These are phyloP conservation scores for Bacterosira constricta DNA, from an alignment of 108 stramenopile species.

Conservation along the genomic window DNA sequence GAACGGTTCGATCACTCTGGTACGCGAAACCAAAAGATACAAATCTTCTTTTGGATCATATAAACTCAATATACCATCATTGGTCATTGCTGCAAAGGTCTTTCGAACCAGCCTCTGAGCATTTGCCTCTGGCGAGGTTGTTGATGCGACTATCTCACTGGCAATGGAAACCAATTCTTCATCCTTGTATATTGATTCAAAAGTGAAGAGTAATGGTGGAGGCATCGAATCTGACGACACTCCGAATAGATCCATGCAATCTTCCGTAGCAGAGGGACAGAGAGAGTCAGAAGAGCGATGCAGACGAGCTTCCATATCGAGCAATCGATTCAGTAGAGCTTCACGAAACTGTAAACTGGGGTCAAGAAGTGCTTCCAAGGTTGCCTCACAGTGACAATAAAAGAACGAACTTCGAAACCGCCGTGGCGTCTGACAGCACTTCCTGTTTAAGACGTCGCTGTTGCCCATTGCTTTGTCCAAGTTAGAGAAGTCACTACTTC, in stretches of 20 bases:
- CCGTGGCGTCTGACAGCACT: conserved; percentile 51
- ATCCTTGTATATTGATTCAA: conserved; percentile 53
- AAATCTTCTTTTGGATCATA: conserved; percentile 54
- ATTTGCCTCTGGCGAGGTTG: conserved; percentile 30
- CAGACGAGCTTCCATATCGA: conserved; percentile 51
- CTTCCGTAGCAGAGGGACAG: conserved; percentile 25
- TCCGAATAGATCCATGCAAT: conserved; percentile 40
- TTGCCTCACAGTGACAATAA: conserved; percentile 82
- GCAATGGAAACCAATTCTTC: conserved; percentile 28
- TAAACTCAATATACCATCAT: conserved; percentile 68
- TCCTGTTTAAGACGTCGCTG: conserved; percentile 15
- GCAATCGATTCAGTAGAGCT: conserved; percentile 57
- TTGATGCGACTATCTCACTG: conserved; percentile 22
- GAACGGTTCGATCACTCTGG: conserved; percentile 65
- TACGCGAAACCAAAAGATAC: conserved; percentile 62
- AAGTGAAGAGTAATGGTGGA: conserved; percentile 56
- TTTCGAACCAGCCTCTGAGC: conserved; percentile 36
- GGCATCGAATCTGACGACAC: conserved; percentile 15
- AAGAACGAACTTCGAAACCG: conserved; percentile 69
- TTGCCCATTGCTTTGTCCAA: conserved; percentile 3
- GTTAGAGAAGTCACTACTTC: background rate
- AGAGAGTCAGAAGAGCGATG: conserved; percentile 3
- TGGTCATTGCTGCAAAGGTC: conserved; percentile 63
- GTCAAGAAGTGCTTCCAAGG: conserved; percentile 66
- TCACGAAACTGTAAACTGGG: conserved; percentile 69